Conservation (phyloP, 1,284 basidiomycete species). For the Apiotrichum gracile region DNA sequence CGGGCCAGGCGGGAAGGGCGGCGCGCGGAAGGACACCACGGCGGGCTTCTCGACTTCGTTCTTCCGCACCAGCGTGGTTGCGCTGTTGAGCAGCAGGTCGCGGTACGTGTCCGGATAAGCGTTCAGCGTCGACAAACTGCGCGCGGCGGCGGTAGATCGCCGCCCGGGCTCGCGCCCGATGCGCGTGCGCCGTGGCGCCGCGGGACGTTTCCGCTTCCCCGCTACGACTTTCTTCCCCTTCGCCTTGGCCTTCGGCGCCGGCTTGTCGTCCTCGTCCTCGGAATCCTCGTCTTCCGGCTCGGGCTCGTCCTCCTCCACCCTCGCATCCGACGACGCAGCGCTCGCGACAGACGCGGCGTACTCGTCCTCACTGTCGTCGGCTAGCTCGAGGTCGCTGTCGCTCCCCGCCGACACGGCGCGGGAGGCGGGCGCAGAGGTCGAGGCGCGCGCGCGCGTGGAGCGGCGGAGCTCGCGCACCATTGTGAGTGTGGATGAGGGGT, state of each 20-base stretch:
- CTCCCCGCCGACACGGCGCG: constrained; percentile 3
- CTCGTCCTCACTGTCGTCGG: neutral
- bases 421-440: no score
- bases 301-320: neutral
- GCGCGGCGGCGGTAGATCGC: constrained; percentile 1
- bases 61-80: neutral
- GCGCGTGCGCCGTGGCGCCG: neutral
- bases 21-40: neutral
- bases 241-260: neutral
- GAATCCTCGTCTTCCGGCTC: constrained; percentile 5
- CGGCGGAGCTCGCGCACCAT: constrained; percentile 15
- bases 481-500: neutral
- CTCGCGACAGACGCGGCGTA: neutral
- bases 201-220: neutral
- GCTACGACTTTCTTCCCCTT: neutral
- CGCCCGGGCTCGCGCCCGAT: neutral
- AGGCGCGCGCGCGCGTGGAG: constrained; percentile 21
- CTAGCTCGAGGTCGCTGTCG: constrained; percentile 1
- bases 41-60: neutral
- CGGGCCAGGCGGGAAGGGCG: constrained; percentile 24
- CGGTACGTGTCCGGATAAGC: constrained; percentile 8
- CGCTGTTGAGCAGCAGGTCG: constrained; percentile 6
- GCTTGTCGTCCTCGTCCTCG: neutral
- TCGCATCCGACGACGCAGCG: neutral
- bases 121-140: neutral